Percentiles rank a stretch among this genome's conserved stretches.
phyloP scores from a whole-genome alignment of 2,329 filamentous ascomycete genomes.

The Exserohilum turcica region DNA sequence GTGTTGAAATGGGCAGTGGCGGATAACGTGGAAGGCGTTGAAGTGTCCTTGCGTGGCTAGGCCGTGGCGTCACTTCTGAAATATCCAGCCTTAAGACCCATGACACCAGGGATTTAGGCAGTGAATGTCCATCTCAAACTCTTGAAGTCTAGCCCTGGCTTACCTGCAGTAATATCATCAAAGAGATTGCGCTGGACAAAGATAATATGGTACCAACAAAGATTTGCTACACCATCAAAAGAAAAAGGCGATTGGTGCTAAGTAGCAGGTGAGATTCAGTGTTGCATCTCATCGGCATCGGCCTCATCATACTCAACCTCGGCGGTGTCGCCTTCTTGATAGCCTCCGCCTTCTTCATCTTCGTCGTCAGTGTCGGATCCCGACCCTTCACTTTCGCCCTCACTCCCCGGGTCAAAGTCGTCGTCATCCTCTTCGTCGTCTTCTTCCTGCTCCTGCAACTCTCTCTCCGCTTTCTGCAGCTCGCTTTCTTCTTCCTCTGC shows the following conservation, averaged over 20 bases:
- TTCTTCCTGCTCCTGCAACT: conserved; percentile 47
- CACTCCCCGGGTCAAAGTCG: conserved; percentile 50
- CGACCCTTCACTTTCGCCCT: conserved; percentile 49
- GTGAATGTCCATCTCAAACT: background rate
- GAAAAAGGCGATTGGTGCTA: background rate
- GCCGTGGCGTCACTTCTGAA: background rate
- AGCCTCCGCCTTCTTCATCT: conserved; percentile 38
- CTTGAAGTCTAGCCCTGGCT: too few species aligned
- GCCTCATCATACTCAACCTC: conserved; percentile 21
- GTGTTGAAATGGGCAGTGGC: background rate
- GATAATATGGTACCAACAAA: too few species aligned
- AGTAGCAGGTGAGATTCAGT: background rate
- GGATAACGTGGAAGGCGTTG: background rate
- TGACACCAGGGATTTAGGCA: too few species aligned
- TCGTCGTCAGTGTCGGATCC: conserved; percentile 46
- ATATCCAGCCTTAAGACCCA: background rate
- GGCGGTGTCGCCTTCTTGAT: conserved; percentile 37
- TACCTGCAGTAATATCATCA: too few species aligned
- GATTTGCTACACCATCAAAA: background rate
- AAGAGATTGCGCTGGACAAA: too few species aligned
- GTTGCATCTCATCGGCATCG: conserved; percentile 39
- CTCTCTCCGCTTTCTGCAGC: conserved; percentile 46
- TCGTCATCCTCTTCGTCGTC: conserved; percentile 51
- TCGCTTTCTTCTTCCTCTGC: conserved; percentile 47
- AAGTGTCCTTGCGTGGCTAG: background rate